Conservation (phyloP, 2,329 filamentous ascomycete genomes). For the Coccinonectria pachysandricola region DNA sequence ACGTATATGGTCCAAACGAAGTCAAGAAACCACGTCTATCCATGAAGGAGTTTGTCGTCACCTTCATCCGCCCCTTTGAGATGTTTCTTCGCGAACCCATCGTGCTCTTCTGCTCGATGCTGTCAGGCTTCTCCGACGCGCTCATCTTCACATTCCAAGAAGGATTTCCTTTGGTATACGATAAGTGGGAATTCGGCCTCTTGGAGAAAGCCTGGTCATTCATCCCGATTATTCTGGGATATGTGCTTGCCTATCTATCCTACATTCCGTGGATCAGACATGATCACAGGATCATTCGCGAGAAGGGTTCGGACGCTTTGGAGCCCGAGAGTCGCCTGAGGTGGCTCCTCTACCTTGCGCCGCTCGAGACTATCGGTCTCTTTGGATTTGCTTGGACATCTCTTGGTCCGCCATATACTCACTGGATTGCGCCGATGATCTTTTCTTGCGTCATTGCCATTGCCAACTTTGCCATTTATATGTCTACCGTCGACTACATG, state of each 20-base stretch:
- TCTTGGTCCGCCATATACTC: conserved; percentile 44
- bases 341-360: conserved; percentile 50
- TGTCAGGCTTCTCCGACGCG: conserved; percentile 60
- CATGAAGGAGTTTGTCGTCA: conserved; percentile 39
- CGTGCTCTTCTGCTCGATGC: conserved; percentile 55
- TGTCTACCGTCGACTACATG: conserved; percentile 68
- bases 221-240: conserved; percentile 54
- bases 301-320: conserved; percentile 39
- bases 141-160: conserved; percentile 69
- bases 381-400: conserved; percentile 59
- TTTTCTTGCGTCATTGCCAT: conserved; percentile 56
- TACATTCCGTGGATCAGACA: conserved; percentile 46
- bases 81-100: conserved; percentile 67
- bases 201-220: conserved; percentile 48
- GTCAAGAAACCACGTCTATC: conserved; percentile 58
- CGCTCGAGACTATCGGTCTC: conserved; percentile 52
- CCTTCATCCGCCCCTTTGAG: conserved; percentile 53
- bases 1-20: conserved; percentile 33
- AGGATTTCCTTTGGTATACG: conserved; percentile 55
- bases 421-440: conserved; percentile 57
- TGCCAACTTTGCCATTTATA: conserved; percentile 62
- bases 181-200: conserved; percentile 51
- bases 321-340: conserved; percentile 57
- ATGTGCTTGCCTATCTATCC: conserved; percentile 47
- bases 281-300: conserved; percentile 37